Evolutionary conservation across 495 filamentous ascomycete genomes (phyloP), one percentile per base, ranked within the genome.

Genomic region (Penicillium pulvis): DNA sequence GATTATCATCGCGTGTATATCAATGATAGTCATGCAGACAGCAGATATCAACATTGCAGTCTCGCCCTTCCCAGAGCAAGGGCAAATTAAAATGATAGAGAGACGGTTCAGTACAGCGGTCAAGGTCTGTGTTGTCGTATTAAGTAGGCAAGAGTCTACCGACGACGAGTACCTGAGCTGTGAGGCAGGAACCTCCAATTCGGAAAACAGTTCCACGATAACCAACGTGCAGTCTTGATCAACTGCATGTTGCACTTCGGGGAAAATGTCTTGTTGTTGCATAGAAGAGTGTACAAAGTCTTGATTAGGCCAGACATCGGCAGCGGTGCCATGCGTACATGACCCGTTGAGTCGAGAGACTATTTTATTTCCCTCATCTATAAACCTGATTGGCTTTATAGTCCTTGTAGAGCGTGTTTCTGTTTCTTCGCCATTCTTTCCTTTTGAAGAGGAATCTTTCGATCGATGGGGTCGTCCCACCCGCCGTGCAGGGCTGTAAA

Each of bases 401-500:
- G 17, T 43, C 17, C 35, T 42, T 3, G 46, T 26, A 33, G 49
- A 20, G 59, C 39, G 46, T 24, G 12, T 41, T n/a, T 51, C 45
- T 26, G 41, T 6, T 30, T 50, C 48, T 35, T 51, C 14, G 26
- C 24, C 31, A 19, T 35, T 35, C 7, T 30, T 31, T 33, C 24
- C 47, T 7, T 0, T 14, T 7, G 19, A 46, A 31, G 48, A 35
- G 4, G 48, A 35, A 2, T 51, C 48, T 9, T 30, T 31, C 35
- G 47, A 51, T 43, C 52, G 51, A 55, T 49, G 55, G 58, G 62
- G 62, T 17, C 62, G 62, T 24, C 62, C 62, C 39, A 61, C 55
- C 7, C 65, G 68, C 36, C 68, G 65, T 36, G 75, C 74, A 51
- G 66, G 66, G 55, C 75, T 74, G 61, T 77, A 78, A 33, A 74